Percentiles rank a stretch among this genome's conserved stretches.
phyloP scores from a whole-genome alignment of 495 filamentous ascomycete genomes.

The Penicillium goetzii region DNA sequence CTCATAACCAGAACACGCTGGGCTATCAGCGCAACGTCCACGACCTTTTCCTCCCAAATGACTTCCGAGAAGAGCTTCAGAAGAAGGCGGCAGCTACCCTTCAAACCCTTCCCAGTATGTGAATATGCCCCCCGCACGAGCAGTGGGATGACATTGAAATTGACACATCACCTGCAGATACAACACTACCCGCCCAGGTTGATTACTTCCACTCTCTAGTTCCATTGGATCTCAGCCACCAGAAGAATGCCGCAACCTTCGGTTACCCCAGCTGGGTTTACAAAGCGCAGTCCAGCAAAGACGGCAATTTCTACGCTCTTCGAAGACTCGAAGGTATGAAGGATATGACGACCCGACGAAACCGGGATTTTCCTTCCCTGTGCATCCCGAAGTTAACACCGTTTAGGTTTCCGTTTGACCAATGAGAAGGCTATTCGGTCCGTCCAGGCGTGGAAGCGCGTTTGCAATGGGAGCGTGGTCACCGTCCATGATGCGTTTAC shows the following conservation, averaged over 20 bases:
- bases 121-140: background rate
- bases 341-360: background rate
- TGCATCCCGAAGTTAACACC: slow-evolving; percentile 8
- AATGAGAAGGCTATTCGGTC: slow-evolving; percentile 85
- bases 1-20: slow-evolving; percentile 74
- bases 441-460: slow-evolving; percentile 88
- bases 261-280: slow-evolving; percentile 91
- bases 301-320: slow-evolving; percentile 81
- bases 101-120: slow-evolving; percentile 81
- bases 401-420: slow-evolving; percentile 72
- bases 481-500: slow-evolving; percentile 92
- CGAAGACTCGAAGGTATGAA: slow-evolving; percentile 76
- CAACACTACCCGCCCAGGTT: slow-evolving; percentile 70
- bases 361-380: background rate
- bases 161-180: slow-evolving; percentile 47
- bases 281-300: slow-evolving; percentile 87
- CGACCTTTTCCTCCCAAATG: slow-evolving; percentile 87
- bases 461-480: slow-evolving; percentile 81
- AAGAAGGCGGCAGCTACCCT: slow-evolving; percentile 83
- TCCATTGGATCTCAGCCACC: slow-evolving; percentile 79
- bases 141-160: slow-evolving; percentile 9
- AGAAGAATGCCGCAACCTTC: slow-evolving; percentile 75
- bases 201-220: slow-evolving; percentile 91
- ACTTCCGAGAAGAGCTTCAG: slow-evolving; percentile 83
- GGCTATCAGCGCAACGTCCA: slow-evolving; percentile 83